A percentile compares a stretch with the other conserved stretches of the same genome.
phyloP scores from a whole-genome alignment of 2,329 filamentous ascomycete species.

The Dothiorella sarmentorum region DNA sequence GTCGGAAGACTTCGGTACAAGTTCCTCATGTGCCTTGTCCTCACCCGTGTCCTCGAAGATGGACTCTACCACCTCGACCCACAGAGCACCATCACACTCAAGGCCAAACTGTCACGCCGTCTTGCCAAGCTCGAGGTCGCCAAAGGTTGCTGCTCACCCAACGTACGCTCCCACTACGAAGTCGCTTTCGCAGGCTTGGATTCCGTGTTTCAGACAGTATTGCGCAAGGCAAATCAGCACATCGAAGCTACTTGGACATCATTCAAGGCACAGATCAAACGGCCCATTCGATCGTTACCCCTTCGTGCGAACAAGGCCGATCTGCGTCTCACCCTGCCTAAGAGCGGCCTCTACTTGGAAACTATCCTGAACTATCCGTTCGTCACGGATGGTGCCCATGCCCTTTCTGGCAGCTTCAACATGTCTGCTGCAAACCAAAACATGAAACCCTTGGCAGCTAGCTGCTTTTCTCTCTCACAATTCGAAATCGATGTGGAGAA shows the following conservation, averaged over 20 bases:
- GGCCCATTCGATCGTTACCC: conserved; percentile 44
- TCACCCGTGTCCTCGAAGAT: conserved; percentile 49
- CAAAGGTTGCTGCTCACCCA: conserved; percentile 22
- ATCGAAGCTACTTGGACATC: conserved; percentile 26
- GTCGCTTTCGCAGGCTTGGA: conserved; percentile 29
- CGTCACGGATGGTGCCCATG: not conserved
- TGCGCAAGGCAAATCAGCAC: conserved; percentile 21
- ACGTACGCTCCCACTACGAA: conserved; percentile 23
- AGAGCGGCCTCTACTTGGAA: not conserved
- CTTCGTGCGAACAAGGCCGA: conserved; percentile 26
- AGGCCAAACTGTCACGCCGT: conserved; percentile 55
- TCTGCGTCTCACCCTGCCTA: not conserved
- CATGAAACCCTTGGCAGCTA: not conserved
- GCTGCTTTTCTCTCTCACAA: not conserved
- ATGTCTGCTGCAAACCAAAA: not conserved
- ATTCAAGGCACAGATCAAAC: conserved; percentile 27
- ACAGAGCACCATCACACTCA: conserved; percentile 42
- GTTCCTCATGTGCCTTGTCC: conserved; percentile 49
- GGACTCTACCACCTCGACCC: conserved; percentile 26
- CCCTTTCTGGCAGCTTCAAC: not conserved
- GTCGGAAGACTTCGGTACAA: conserved; percentile 55
- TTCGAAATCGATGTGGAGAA: not conserved
- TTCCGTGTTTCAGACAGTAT: conserved; percentile 20
- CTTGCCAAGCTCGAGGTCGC: conserved; percentile 56
- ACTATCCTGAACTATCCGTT: not conserved